Conservation (phyloP, 2,329 filamentous ascomycete genomes). For the Scorias spongiosa region DNA sequence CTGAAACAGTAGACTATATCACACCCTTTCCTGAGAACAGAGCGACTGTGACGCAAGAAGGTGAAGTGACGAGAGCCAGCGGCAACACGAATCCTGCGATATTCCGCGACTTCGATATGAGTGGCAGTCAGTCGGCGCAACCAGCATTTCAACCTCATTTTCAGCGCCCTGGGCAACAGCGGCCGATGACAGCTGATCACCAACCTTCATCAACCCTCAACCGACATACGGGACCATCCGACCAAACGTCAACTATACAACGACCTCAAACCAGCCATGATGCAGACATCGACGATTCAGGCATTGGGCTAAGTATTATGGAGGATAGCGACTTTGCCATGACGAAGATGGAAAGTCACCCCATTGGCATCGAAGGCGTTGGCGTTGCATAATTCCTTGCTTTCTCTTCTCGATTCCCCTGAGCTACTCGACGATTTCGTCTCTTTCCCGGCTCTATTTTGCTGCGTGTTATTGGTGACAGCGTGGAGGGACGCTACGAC, state of each 20-base stretch:
- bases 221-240: background rate
- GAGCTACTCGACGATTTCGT: background rate
- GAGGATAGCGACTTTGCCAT: constrained; percentile 11
- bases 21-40: background rate
- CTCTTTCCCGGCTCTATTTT: background rate
- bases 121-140: background rate
- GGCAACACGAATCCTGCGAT: background rate
- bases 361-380: background rate
- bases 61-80: too few species aligned
- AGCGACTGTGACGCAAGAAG: background rate
- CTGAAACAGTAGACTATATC: background rate
- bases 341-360: background rate
- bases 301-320: constrained; percentile 22
- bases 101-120: background rate
- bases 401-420: background rate
- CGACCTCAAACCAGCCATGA: constrained; percentile 8
- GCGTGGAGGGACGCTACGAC: background rate
- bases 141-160: background rate
- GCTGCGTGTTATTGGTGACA: background rate
- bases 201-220: constrained; percentile 1
- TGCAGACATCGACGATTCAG: constrained; percentile 23
- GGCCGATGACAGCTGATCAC: constrained; percentile 6
- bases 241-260: background rate
- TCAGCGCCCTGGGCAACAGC: constrained; percentile 5
- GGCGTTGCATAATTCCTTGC: background rate